These are phyloP conservation scores for Cucurbita pepo DNA, from an alignment of 306 rosid species.

Conservation along the genomic window DNA sequence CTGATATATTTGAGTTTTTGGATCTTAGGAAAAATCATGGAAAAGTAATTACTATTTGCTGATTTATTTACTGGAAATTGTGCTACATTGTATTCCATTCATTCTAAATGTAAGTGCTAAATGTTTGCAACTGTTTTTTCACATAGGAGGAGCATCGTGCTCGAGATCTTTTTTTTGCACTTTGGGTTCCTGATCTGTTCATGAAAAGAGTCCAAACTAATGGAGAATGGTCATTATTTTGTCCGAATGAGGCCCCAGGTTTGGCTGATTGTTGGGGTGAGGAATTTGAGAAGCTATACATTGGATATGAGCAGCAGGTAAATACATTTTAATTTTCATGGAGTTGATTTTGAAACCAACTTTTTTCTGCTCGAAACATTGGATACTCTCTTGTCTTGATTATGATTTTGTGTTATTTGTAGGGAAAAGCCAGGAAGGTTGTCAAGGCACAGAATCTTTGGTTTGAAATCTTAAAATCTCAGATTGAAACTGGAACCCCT, in stretches of 20 bases:
- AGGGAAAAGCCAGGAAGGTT: conserved; percentile 86
- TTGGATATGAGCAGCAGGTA: conserved; percentile 54
- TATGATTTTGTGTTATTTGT: not conserved
- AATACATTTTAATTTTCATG: not conserved
- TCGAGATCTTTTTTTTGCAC: conserved; percentile 85
- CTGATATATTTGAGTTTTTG: conserved; percentile 74
- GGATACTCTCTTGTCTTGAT: too few relatives aligned
- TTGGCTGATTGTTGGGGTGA: conserved; percentile 98
- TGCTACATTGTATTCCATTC: not conserved
- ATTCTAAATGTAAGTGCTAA: not conserved
- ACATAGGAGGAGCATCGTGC: conserved; percentile 91
- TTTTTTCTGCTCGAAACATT: not conserved
- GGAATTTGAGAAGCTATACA: conserved; percentile 60
- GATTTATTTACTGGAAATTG: not conserved
- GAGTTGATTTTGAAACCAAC: not conserved
- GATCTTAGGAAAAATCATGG: conserved; percentile 83
- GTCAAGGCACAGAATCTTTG: conserved; percentile 76
- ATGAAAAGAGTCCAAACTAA: conserved; percentile 83
- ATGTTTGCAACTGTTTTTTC: not conserved
- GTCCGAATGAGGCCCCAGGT: conserved; percentile 78
- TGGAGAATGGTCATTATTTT: conserved; percentile 78
- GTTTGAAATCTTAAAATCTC: conserved; percentile 81
- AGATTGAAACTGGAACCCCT: conserved; percentile 95
- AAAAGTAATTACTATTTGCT: conserved; percentile 33
- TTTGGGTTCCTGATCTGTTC: conserved; percentile 93